Percentiles rank a stretch among this genome's conserved stretches.
phyloP scores from a whole-genome alignment of 352 stramenopile genomes.

The Pythium rhizo-oryzae region DNA sequence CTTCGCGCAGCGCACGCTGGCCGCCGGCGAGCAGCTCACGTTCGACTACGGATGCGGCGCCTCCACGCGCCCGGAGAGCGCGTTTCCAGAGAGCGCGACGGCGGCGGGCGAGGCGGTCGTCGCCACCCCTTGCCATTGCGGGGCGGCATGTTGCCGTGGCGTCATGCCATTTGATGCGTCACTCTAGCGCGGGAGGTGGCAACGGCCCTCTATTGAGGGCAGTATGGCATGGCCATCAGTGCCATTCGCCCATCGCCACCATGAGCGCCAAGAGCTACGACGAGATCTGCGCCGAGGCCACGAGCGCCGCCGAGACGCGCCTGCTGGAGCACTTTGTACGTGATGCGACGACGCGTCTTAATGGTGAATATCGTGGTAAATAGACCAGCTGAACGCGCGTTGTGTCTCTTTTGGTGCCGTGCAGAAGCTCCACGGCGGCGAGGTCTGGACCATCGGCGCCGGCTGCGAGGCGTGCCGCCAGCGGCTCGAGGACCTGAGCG shows the following conservation, averaged over 20 bases:
- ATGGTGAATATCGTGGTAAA: too few species aligned
- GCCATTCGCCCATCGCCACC: conserved; percentile 1
- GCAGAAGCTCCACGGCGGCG: conserved; percentile 66
- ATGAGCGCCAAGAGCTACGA: conserved; percentile 57
- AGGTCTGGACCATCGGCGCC: conserved; percentile 69
- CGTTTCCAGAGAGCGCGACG: not conserved
- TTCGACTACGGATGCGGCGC: conserved; percentile 55
- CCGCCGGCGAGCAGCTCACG: conserved; percentile 48
- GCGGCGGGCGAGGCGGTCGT: not conserved
- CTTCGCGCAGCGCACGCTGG: conserved; percentile 39
- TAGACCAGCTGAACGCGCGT: too few species aligned
- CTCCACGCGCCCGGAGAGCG: not conserved
- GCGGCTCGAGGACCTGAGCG: conserved; percentile 43
- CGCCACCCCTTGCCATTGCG: conserved; percentile 33
- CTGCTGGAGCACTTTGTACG: conserved; percentile 73
- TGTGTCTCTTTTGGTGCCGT: not conserved
- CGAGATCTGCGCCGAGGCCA: conserved; percentile 60
- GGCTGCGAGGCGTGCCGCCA: conserved; percentile 64
- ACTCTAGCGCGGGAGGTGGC: conserved; percentile 29
- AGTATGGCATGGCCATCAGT: not conserved
- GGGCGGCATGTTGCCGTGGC: conserved; percentile 35
- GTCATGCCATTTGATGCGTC: conserved; percentile 36
- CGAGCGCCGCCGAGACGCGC: conserved; percentile 60
- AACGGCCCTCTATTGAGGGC: conserved; percentile 16
- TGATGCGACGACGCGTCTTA: not conserved